Conservation (phyloP, 768 basidiomycete species). For the Piloderma croceum region DNA sequence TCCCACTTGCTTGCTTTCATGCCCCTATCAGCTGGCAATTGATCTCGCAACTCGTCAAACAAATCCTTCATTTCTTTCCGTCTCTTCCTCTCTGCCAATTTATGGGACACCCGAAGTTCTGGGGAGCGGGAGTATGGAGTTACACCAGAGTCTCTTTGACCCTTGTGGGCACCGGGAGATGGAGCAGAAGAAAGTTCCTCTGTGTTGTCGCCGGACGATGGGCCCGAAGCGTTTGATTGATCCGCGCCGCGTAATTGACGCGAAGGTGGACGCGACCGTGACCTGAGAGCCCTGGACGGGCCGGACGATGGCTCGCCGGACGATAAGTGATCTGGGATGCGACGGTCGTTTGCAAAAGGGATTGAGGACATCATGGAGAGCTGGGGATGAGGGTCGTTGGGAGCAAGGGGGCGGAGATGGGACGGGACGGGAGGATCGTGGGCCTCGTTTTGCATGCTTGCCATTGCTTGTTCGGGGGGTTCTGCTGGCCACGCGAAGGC, state of each 20-base stretch:
- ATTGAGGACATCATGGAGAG: constrained; percentile 4
- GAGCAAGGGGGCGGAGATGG: constrained; percentile 44
- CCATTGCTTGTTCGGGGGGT: too few relatives aligned
- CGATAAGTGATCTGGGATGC: constrained; percentile 21
- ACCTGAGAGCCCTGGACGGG: constrained; percentile 51
- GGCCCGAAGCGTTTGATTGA: constrained; percentile 31
- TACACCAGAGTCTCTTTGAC: constrained; percentile 41
- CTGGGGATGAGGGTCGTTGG: constrained; percentile 37
- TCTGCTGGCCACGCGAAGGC: constrained; percentile 69
- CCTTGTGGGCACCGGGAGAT: constrained; percentile 29
- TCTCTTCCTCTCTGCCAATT: constrained; percentile 93
- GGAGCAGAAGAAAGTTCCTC: constrained; percentile 40
- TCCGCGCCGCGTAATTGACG: constrained; percentile 46
- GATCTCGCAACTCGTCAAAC: constrained; percentile 93
- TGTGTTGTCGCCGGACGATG: constrained; percentile 30
- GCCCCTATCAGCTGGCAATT: constrained; percentile 84
- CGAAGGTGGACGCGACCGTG: constrained; percentile 68
- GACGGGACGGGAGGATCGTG: constrained; percentile 39
- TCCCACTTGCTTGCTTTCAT: constrained; percentile 99
- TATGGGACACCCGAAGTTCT: constrained; percentile 92
- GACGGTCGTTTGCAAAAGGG: constrained; percentile 12
- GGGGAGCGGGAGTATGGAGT: constrained; percentile 95
- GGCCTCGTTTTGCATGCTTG: constrained; percentile 40
- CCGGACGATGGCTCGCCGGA: constrained; percentile 28
- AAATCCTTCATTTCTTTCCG: constrained; percentile 99